Base-by-base conservation (phyloP, 768 basidiomycete genomes). In the Mrakia blollopis region DNA sequence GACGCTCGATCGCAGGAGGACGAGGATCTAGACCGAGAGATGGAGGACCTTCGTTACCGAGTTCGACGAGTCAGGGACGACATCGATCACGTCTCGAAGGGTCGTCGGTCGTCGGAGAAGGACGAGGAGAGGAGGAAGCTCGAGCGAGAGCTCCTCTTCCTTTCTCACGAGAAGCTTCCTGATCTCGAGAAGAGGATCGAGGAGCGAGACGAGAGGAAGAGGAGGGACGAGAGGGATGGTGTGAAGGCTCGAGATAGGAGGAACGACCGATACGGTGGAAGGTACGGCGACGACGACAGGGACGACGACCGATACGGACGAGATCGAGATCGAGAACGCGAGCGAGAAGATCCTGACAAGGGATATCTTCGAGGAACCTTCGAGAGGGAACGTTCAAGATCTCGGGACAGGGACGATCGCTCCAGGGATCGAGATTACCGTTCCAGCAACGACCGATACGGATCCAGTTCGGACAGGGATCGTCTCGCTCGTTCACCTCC, bases 151-250 rank as follows among this genome's bases (percentile, higher is more conserved):
- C 85, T 98, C 28, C 83, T 96, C 75, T 86, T 87, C 65, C 85
- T 99, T 72, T 89, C 92, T 89, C 94, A 98, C 81, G 93, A 96
- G 81, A 88, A 91, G 65, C 86, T 99, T 7, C 97, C 97, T 0
- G 92, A 93, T 74, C 87, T 99, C 10, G 94, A 98, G 84, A 87
- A 90, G 79, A 89, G 89, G 82, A 89, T 97, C 69, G 89, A 92
- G 81, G 89, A 89, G 21, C 84, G 91, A 63, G 92, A 96, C 68
- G 89, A 90, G 78, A 86, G 89, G 79, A 90, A 87, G 82, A 89
- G 91, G 79, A 86, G 88, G 80, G 93, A 97, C 81, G 90, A 90
- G 80, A 85, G 92, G 52, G 90, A 93, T 62, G 91, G 91, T 87
- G 85, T 87, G 1, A 86, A 91, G 74, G 91, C 93, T 50, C 86